A percentile compares a stretch with the other conserved stretches of the same genome.
These are phyloP conservation scores for Albophoma yamanashiensis DNA, from an alignment of 2,329 filamentous ascomycete genomes.

Conservation along the genomic window DNA sequence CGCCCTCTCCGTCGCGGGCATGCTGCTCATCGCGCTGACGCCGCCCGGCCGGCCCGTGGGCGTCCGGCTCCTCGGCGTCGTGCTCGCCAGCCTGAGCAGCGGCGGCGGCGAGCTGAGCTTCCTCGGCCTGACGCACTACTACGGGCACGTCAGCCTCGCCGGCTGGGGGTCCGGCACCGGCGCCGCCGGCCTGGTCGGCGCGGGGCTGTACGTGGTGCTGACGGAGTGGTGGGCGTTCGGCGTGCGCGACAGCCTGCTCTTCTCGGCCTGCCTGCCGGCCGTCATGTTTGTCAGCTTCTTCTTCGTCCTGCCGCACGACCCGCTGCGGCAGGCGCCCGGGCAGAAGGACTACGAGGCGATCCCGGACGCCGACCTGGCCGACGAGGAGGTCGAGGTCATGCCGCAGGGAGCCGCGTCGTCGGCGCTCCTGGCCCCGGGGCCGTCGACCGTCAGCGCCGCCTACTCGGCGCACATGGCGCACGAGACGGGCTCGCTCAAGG, in stretches of 20 bases:
- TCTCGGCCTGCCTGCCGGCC: conserved; percentile 67
- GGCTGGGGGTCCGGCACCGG: conserved; percentile 91
- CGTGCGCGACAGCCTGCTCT: conserved; percentile 63
- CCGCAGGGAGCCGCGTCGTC: conserved; percentile 30
- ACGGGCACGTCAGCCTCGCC: conserved; percentile 76
- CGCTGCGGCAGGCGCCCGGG: conserved; percentile 37
- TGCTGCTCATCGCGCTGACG: conserved; percentile 80
- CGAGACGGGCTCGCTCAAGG: conserved; percentile 23
- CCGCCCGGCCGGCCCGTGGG: conserved; percentile 55
- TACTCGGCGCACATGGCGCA: conserved; percentile 20
- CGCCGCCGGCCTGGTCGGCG: conserved; percentile 76
- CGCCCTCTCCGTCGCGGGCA: conserved; percentile 65
- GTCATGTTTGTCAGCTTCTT: conserved; percentile 88
- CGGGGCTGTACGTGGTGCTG: conserved; percentile 76
- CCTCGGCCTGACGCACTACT: conserved; percentile 84
- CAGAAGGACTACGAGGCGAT: conserved; percentile 45
- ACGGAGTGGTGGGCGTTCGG: conserved; percentile 71
- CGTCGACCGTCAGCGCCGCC: conserved; percentile 27
- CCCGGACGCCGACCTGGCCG: conserved; percentile 27
- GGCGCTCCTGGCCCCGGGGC: conserved; percentile 36
- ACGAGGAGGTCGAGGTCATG: conserved; percentile 23
- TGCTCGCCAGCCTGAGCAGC: conserved; percentile 74
- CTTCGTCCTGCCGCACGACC: conserved; percentile 58
- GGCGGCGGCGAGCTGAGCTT: conserved; percentile 88
- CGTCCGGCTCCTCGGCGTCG: conserved; percentile 71